Percentiles rank a stretch among this genome's conserved stretches.
phyloP scores from a whole-genome alignment of 1,284 basidiomycete genomes.

The Exobasidium rhododendri region DNA sequence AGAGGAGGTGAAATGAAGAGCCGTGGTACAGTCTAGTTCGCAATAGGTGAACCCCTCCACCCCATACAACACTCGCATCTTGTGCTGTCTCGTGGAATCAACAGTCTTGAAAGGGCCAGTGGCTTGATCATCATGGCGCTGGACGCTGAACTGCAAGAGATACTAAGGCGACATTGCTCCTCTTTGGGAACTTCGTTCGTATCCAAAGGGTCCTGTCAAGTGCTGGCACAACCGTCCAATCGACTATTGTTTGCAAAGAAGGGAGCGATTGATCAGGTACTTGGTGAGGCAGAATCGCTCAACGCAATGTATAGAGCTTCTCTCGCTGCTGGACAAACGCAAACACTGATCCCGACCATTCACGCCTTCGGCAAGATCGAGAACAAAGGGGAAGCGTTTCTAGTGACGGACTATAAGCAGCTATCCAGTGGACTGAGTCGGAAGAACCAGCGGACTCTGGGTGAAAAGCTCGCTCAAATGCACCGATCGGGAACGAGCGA shows the following conservation, averaged over 20 bases:
- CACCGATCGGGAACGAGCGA: constrained; percentile 13
- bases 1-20: no score
- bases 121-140: constrained; percentile 8
- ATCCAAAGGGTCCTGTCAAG: background rate
- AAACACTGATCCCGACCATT: constrained; percentile 16
- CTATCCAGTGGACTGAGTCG: background rate
- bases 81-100: no score
- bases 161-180: constrained; percentile 3
- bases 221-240: constrained; percentile 11
- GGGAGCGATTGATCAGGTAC: constrained; percentile 4
- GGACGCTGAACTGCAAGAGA: constrained; percentile 8
- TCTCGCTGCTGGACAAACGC: constrained; percentile 9
- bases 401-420: constrained; percentile 21
- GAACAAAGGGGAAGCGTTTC: constrained; percentile 12
- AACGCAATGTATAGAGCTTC: constrained; percentile 10
- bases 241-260: constrained; percentile 11
- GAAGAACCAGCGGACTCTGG: constrained; percentile 13
- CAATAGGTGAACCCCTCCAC: no score
- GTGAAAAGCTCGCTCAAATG: constrained; percentile 19
- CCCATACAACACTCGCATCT: no score
- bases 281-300: constrained; percentile 15
- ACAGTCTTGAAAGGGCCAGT: no score
- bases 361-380: constrained; percentile 16
- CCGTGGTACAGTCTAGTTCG: no score
- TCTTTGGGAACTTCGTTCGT: background rate